Evolutionary conservation across 1,139 yeast genomes (phyloP).

Genomic region (Debaryomycetaceae sp.): DNA sequence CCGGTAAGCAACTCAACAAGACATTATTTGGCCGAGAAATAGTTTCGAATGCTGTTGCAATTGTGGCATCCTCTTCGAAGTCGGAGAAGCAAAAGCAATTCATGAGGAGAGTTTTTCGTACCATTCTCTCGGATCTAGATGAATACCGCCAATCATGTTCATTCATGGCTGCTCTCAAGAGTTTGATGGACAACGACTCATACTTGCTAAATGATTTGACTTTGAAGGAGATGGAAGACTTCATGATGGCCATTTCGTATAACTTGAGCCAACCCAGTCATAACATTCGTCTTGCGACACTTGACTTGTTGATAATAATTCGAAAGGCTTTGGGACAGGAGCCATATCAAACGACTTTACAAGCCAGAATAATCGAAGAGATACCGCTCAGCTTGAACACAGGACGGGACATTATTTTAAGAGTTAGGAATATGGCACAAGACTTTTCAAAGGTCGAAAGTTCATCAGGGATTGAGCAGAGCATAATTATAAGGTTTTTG

Average conservation of each 20-base stretch:
- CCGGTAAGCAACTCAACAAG: not conserved
- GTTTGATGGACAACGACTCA: not conserved
- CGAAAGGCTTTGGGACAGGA: conserved; percentile 21
- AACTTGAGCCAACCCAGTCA: conserved; percentile 48
- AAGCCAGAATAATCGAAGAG: conserved; percentile 62
- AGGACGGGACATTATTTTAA: conserved; percentile 70
- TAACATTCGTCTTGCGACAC: conserved; percentile 43
- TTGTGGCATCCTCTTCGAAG: not conserved
- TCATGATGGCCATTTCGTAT: conserved; percentile 5
- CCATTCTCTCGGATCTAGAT: not conserved
- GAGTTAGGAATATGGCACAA: conserved; percentile 61
- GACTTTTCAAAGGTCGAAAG: conserved; percentile 41
- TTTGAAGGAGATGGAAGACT: not conserved
- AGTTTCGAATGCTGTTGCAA: not conserved
- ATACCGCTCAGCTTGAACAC: conserved; percentile 67
- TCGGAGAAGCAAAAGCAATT: not conserved
- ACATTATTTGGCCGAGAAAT: not conserved
- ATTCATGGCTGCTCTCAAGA: not conserved
- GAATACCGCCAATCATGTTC: not conserved
- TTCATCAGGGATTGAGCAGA: conserved; percentile 29
- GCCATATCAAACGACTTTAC: conserved; percentile 29
- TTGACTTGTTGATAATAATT: conserved; percentile 35
- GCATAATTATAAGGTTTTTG: conserved; percentile 51
- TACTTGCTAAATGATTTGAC: not conserved
- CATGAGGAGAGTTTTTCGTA: not conserved